Percentiles rank a stretch among this genome's conserved stretches.
Conservation (phyloP, 768 basidiomycete genomes). For the Podaxis sp. region DNA sequence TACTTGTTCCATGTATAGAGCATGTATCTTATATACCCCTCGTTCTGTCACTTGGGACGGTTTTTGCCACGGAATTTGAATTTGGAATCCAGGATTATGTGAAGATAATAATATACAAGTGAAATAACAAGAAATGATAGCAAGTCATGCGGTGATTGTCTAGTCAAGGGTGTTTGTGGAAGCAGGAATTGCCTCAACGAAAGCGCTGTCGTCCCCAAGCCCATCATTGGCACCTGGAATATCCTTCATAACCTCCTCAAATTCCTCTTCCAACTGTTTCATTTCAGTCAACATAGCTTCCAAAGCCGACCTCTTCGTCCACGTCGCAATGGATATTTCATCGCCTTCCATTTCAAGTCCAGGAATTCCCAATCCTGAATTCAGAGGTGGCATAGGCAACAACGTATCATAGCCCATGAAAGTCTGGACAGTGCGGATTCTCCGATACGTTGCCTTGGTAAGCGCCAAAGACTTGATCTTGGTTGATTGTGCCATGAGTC, state of each 20-base stretch:
- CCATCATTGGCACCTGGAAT: background rate
- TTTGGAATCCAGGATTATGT: too few relatives aligned
- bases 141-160: background rate
- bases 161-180: background rate
- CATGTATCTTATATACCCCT: background rate
- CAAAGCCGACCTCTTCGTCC: constrained; percentile 56
- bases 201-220: background rate
- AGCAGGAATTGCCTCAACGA: background rate
- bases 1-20: background rate
- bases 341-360: constrained; percentile 33
- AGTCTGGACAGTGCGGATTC: constrained; percentile 62
- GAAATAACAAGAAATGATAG: background rate
- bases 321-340: constrained; percentile 39
- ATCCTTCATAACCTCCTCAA: constrained; percentile 29
- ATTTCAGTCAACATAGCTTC: constrained; percentile 55
- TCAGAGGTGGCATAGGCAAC: constrained; percentile 43
- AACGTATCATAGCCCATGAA: constrained; percentile 63
- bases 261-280: constrained; percentile 58
- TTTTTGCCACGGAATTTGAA: too few relatives aligned
- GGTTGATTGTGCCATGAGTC: constrained; percentile 33
- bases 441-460: constrained; percentile 55
- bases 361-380: constrained; percentile 14
- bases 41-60: background rate
- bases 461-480: constrained; percentile 52
- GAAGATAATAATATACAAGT: too few relatives aligned